Conservation (phyloP, 805 yeast genomes). For the Jamesozyma spencerorum region DNA sequence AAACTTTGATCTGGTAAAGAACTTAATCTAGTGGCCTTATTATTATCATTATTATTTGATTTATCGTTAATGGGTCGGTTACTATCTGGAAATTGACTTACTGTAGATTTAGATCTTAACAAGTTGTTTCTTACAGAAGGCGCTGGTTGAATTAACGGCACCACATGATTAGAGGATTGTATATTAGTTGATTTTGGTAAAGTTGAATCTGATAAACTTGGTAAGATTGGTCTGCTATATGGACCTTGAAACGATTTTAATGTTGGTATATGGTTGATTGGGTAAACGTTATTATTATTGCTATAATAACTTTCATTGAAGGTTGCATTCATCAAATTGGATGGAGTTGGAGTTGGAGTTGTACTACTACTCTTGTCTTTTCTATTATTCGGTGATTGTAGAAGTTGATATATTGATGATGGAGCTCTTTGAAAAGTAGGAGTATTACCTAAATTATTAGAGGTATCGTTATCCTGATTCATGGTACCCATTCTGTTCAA, state of each 20-base stretch:
- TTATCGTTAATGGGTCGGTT: background rate
- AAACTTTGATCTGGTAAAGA: background rate
- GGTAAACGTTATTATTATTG: background rate
- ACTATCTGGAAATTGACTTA: conserved; percentile 2
- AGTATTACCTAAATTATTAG: background rate
- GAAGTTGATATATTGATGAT: conserved; percentile 11
- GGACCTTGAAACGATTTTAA: background rate
- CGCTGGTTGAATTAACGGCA: conserved; percentile 7
- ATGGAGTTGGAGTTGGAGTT: conserved; percentile 1
- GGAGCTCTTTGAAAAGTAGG: conserved; percentile 8
- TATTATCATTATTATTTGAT: conserved; percentile 6
- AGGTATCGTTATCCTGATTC: no score
- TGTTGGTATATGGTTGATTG: background rate
- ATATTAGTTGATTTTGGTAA: background rate
- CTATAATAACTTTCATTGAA: conserved; percentile 3
- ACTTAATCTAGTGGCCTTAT: conserved; percentile 1
- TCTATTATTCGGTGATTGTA: conserved; percentile 6
- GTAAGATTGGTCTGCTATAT: conserved; percentile 8
- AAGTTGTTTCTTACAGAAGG: background rate
- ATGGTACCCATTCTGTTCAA: no score
- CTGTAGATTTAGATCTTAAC: conserved; percentile 3
- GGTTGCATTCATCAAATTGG: conserved; percentile 1
- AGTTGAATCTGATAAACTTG: conserved; percentile 3
- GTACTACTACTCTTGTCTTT: background rate
- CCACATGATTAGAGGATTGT: background rate